Conservation (phyloP, 2,329 filamentous ascomycete genomes). For the Falciphora oryzae region DNA sequence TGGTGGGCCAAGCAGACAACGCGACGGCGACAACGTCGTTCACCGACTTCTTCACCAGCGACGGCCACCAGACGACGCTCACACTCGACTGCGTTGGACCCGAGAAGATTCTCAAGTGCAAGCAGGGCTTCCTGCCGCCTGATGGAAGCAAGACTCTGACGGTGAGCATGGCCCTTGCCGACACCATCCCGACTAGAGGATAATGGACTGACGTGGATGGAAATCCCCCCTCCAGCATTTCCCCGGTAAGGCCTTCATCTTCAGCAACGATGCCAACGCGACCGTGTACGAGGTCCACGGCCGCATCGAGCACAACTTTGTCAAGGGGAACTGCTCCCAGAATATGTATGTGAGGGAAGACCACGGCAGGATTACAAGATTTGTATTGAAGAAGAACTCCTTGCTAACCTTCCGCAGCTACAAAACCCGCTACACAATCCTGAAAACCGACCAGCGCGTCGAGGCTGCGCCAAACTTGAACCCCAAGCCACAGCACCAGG, state of each 20-base stretch:
- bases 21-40: slow-evolving; percentile 3
- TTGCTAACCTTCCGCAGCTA: not conserved
- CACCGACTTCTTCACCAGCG: slow-evolving; percentile 7
- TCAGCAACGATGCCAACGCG: slow-evolving; percentile 4
- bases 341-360: not conserved
- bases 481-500: slow-evolving; percentile 4
- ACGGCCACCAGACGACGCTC: slow-evolving; percentile 5
- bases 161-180: not conserved
- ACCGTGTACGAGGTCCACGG: slow-evolving; percentile 7
- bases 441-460: slow-evolving; percentile 3
- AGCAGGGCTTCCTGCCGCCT: slow-evolving; percentile 7
- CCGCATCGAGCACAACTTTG: slow-evolving; percentile 8
- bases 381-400: not conserved
- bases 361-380: too few species aligned
- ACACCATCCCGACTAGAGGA: not conserved
- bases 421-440: slow-evolving; percentile 7
- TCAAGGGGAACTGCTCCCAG: slow-evolving; percentile 9
- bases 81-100: slow-evolving; percentile 4
- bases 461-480: slow-evolving; percentile 4
- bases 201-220: not conserved
- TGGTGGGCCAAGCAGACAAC: slow-evolving; percentile 8
- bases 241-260: slow-evolving; percentile 2
- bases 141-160: slow-evolving; percentile 9
- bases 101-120: slow-evolving; percentile 6
- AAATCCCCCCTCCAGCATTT: not conserved